phyloP scores from a whole-genome alignment of 2,329 filamentous ascomycete genomes.

The Fusarium floridanum region DNA sequence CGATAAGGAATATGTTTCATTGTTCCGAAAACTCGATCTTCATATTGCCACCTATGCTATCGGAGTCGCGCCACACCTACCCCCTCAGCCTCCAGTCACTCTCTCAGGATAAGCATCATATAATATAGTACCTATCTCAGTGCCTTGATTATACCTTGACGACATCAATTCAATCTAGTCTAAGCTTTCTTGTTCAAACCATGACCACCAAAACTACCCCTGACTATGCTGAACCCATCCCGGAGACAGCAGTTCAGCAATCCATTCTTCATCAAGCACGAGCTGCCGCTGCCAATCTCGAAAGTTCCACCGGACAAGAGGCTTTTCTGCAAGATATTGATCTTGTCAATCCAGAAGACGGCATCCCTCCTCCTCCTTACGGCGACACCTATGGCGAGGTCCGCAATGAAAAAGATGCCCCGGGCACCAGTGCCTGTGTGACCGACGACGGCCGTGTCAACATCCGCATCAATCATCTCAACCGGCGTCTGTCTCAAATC shows the following conservation, averaged over 20 bases:
- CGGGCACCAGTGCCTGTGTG: background rate
- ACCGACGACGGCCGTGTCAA: conserved; percentile 80
- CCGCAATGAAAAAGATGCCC: background rate
- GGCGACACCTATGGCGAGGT: background rate
- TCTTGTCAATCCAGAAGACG: background rate
- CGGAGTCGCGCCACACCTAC: conserved; percentile 18
- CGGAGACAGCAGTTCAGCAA: background rate
- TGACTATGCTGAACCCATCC: background rate
- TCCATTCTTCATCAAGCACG: background rate
- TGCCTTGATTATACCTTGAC: background rate
- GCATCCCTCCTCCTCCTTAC: background rate
- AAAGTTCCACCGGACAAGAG: background rate
- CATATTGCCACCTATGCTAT: conserved; percentile 36
- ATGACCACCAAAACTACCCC: background rate
- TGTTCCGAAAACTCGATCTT: conserved; percentile 36
- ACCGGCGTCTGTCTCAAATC: conserved; percentile 73
- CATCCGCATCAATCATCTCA: conserved; percentile 82
- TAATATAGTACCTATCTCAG: background rate
- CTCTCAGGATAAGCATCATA: background rate
- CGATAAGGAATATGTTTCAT: conserved; percentile 14
- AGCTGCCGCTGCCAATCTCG: background rate
- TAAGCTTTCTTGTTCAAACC: no score
- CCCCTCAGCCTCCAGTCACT: background rate
- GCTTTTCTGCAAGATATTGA: background rate
- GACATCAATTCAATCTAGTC: background rate